Percentiles rank a stretch among this genome's conserved stretches.
Evolutionary conservation across 106 monocot species (phyloP).

Genomic region (Vanilla planifolia): DNA sequence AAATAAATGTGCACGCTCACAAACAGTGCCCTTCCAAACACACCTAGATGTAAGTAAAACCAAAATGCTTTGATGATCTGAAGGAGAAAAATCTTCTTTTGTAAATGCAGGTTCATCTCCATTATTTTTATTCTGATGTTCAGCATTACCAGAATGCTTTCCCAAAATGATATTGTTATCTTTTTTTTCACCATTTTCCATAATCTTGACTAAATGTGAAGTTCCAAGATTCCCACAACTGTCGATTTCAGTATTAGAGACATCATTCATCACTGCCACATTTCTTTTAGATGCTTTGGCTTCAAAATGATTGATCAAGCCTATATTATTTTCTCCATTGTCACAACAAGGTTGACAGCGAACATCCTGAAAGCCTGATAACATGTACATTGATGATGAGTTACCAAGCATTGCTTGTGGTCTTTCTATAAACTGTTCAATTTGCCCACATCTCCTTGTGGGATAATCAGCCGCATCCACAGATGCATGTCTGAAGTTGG

Average conservation of each 20-base stretch:
- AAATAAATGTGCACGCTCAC: constrained; percentile 82
- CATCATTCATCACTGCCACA: not conserved
- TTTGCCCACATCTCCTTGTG: constrained; percentile 1
- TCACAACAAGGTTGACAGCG: not conserved
- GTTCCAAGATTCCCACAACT: constrained; percentile 6
- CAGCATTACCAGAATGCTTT: constrained; percentile 11
- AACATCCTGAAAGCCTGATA: constrained; percentile 2
- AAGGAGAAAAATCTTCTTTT: constrained; percentile 50
- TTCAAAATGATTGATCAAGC: constrained; percentile 8
- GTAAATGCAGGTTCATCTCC: constrained; percentile 7
- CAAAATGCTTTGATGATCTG: constrained; percentile 88
- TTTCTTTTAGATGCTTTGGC: not conserved
- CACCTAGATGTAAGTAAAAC: constrained; percentile 87
- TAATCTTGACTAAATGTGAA: not conserved
- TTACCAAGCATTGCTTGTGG: not conserved
- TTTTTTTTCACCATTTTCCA: constrained; percentile 7
- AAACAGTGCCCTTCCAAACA: constrained; percentile 85
- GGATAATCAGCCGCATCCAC: constrained; percentile 10
- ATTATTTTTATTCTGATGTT: constrained; percentile 20
- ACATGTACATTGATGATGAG: not conserved
- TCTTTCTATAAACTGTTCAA: constrained; percentile 8
- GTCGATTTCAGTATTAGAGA: not conserved
- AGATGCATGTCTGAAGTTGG: not conserved
- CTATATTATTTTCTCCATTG: constrained; percentile 8
- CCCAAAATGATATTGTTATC: constrained; percentile 5